These are phyloP conservation scores for Phytopythium oedochilum DNA, from an alignment of 352 stramenopile genomes.

Conservation along the genomic window DNA sequence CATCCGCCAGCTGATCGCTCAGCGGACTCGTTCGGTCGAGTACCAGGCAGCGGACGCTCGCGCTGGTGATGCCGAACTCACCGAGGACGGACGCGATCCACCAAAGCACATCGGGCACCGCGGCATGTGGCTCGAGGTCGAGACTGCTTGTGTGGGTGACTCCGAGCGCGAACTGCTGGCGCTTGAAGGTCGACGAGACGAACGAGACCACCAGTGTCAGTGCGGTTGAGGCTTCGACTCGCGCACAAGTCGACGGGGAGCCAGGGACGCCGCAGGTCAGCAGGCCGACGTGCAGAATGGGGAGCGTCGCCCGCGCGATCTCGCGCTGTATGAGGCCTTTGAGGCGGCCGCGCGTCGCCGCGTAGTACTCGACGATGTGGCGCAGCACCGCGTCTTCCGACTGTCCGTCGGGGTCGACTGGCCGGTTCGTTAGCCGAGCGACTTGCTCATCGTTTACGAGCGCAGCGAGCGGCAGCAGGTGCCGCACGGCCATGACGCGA, in stretches of 20 bases:
- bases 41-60: background rate
- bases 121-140: background rate
- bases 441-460: slow-evolving; percentile 5
- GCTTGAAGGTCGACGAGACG: background rate
- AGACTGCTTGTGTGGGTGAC: background rate
- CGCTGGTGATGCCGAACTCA: background rate
- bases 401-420: background rate
- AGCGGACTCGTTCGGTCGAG: background rate
- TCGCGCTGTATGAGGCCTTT: background rate
- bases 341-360: background rate
- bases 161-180: background rate
- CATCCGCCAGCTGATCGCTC: background rate
- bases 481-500: slow-evolving; percentile 4
- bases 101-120: background rate
- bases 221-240: background rate
- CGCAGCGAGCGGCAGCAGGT: slow-evolving; percentile 11
- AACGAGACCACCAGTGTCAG: background rate
- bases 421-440: background rate
- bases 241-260: background rate
- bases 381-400: background rate
- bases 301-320: background rate
- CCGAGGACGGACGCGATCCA: background rate
- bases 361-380: background rate
- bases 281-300: background rate
- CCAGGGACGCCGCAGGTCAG: background rate